Base-by-base conservation (phyloP, 164 flowering plant genomes). In the Chimonanthus praecox region DNA sequence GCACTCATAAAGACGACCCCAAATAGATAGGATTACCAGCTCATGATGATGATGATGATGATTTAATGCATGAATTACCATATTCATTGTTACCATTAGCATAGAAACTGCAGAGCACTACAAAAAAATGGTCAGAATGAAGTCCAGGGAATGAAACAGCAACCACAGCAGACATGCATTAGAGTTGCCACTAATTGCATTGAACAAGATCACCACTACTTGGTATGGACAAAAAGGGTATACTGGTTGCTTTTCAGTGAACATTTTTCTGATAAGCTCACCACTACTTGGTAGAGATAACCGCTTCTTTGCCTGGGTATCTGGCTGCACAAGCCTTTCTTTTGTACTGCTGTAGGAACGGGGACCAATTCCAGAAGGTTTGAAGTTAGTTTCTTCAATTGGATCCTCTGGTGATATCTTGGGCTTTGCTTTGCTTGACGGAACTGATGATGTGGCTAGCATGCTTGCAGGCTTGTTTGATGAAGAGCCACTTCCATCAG, bases 291-390 rank as follows among this genome's bases (percentile, higher is more conserved):
- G 94, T 68, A 96, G 80, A 75, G 98, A 96, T 66, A 90, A 64
- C 46, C 97, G 85, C 79, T 89, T 90, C 85, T 88, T 91, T 77
- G 82, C 83, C 71, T 70, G 83, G 60, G 73, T 81, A 80, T 88
- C 84, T 5, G 76, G 67, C 66, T 76, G 84, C 49, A 83, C 61
- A 66, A 86, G 74, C 75, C 97, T 88, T 83, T 94, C 94, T 73
- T 86, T 94, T 3, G 97, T 95, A 74, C 88, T 96, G 84, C 98
- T 94, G 58, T 80, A 87, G 47, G 97, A 94, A 82, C 94, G 86
- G 54, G 86, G 48, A 47, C 78, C 77, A 64, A 70, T 43, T 50
- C 63, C 70, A 72, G 64, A 78, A 71, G 88, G 83, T 72, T 70
- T 82, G 50, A 85, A 82, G 68, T 80, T 81, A 61, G 83, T 85